Percentiles rank a stretch among this genome's conserved stretches.
Conservation (phyloP, 2,329 filamentous ascomycete genomes). For the Clonostachys solani region DNA sequence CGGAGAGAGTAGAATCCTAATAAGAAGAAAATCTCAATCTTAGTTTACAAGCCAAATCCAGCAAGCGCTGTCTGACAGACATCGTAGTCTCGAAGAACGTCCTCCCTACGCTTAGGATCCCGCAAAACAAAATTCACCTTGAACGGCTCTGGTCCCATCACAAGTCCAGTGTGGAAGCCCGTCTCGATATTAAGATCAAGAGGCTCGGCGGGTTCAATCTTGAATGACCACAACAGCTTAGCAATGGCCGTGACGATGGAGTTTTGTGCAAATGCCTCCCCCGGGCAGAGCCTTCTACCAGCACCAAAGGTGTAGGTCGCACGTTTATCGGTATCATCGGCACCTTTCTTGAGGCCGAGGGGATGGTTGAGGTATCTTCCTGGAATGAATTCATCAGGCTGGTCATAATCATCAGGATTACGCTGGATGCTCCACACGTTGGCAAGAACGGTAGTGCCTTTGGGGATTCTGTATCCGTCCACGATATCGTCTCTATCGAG, state of each 20-base stretch:
- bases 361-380: conserved; percentile 13
- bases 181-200: neutral
- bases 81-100: too few relatives aligned
- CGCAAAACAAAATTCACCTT: neutral
- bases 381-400: conserved; percentile 12
- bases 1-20: too few relatives aligned
- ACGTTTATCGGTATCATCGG: neutral
- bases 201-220: neutral
- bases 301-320: conserved; percentile 34
- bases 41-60: too few relatives aligned
- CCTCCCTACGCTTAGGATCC: neutral
- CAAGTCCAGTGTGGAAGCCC: neutral
- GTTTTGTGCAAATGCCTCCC: conserved; percentile 41
- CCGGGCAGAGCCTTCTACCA: conserved; percentile 40
- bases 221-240: conserved; percentile 37
- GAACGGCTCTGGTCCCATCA: neutral
- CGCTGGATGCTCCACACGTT: neutral
- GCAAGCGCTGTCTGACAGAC: too few relatives aligned
- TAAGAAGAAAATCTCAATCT: too few relatives aligned
- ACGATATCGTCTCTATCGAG: neutral
- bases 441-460: conserved; percentile 47
- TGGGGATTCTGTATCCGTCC: conserved; percentile 32
- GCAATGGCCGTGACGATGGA: conserved; percentile 29
- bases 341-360: conserved; percentile 5
- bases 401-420: conserved; percentile 8